These are phyloP conservation scores for Penicillium sp. DNA, from an alignment of 2,329 filamentous ascomycete genomes.

Conservation along the genomic window DNA sequence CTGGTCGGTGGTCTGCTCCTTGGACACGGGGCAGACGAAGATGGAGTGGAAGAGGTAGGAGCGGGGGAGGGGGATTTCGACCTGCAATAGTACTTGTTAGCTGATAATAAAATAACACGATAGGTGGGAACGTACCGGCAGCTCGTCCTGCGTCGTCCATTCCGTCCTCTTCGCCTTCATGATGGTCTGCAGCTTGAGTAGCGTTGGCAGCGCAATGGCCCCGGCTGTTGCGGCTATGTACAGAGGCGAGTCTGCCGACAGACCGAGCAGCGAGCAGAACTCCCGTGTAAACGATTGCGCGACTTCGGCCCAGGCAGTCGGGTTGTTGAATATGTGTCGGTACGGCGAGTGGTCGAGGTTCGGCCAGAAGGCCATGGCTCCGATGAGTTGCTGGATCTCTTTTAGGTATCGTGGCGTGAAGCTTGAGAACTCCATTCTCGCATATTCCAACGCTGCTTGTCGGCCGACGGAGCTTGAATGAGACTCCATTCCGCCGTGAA, in stretches of 20 bases:
- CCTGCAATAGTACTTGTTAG: conserved; percentile 48
- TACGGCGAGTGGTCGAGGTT: conserved; percentile 79
- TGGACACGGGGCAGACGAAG: conserved; percentile 95
- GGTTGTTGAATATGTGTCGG: conserved; percentile 68
- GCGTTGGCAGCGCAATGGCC: conserved; percentile 80
- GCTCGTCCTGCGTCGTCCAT: conserved; percentile 88
- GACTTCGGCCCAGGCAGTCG: conserved; percentile 75
- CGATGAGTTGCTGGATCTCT: conserved; percentile 77
- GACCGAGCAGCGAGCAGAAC: conserved; percentile 85
- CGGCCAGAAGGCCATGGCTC: conserved; percentile 72
- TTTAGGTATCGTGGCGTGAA: conserved; percentile 71
- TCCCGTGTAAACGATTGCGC: conserved; percentile 85
- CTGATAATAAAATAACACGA: conserved; percentile 39
- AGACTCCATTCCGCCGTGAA: conserved; percentile 62
- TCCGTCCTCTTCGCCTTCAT: conserved; percentile 87
- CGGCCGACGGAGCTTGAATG: conserved; percentile 33
- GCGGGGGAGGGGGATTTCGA: conserved; percentile 63
- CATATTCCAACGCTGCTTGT: conserved; percentile 67
- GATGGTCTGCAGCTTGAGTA: conserved; percentile 83
- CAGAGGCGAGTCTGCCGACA: conserved; percentile 87
- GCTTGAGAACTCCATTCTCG: conserved; percentile 64
- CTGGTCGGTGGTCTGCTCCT: conserved; percentile 86
- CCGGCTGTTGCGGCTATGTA: conserved; percentile 92
- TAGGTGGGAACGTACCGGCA: conserved; percentile 68
- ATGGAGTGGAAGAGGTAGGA: conserved; percentile 82